Percentiles rank a stretch among this genome's conserved stretches.
Evolutionary conservation across 305 asterid species (phyloP).

Genomic region (Solanum hybrid): DNA sequence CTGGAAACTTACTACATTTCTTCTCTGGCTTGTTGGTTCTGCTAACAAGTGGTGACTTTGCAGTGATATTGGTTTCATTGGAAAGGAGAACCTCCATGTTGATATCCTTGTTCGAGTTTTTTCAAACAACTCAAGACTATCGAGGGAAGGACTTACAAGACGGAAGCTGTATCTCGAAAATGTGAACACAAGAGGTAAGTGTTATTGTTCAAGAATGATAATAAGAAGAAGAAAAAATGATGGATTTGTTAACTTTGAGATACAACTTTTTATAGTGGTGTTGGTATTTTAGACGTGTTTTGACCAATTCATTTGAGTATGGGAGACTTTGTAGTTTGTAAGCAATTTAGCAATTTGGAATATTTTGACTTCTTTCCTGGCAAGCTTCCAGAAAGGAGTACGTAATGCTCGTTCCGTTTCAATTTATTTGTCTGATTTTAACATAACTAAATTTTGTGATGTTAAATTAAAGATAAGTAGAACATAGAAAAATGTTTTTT

Average conservation of each 20-base stretch:
- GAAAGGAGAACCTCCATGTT: not conserved
- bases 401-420: not conserved
- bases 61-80: not conserved
- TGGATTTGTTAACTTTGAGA: not conserved
- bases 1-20: not conserved
- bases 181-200: not conserved
- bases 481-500: fast-evolving
- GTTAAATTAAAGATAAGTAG: too few relatives aligned
- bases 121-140: not conserved
- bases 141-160: not conserved
- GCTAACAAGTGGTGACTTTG: constrained; percentile 10
- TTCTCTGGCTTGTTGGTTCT: not conserved
- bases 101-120: not conserved
- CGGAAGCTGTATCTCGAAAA: not conserved
- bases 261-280: not conserved
- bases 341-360: not conserved
- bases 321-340: not conserved
- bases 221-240: not conserved
- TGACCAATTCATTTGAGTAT: not conserved
- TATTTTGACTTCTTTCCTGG: not conserved
- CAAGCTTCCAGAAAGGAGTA: not conserved
- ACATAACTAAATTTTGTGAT: fast-evolving
- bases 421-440: too few relatives aligned
- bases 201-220: not conserved
- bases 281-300: not conserved